Conservation (phyloP, 1,284 basidiomycete species). For the Papiliotrema fonsecae region DNA sequence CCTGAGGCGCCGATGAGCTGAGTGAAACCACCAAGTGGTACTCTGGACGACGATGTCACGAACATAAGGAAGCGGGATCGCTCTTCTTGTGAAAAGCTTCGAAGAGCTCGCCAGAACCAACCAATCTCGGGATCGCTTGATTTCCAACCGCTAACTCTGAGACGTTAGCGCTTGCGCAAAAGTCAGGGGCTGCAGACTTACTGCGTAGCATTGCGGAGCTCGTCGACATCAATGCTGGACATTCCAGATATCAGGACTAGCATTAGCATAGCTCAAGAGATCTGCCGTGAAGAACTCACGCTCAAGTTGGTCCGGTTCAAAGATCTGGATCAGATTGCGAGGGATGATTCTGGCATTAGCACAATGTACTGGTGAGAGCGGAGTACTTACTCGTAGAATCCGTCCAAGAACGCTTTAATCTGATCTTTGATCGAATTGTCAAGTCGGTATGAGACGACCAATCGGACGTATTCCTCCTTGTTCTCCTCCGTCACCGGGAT, state of each 20-base stretch:
- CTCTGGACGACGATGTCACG: slow-evolving; percentile 86
- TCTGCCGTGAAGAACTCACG: slow-evolving; percentile 42
- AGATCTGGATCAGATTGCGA: slow-evolving; percentile 54
- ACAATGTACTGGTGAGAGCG: not conserved
- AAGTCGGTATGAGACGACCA: slow-evolving; percentile 69
- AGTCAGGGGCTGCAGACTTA: slow-evolving; percentile 4
- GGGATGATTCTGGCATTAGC: slow-evolving; percentile 52
- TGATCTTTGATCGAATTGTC: slow-evolving; percentile 96
- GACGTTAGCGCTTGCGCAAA: not conserved
- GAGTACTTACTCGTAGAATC: slow-evolving; percentile 77
- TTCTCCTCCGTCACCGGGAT: slow-evolving; percentile 90
- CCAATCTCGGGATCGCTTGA: slow-evolving; percentile 82
- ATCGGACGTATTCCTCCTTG: slow-evolving; percentile 94
- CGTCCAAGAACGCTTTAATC: slow-evolving; percentile 81
- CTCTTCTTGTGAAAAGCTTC: slow-evolving; percentile 95
- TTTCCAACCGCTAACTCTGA: slow-evolving; percentile 48
- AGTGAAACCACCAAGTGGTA: slow-evolving; percentile 87
- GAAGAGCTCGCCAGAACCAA: slow-evolving; percentile 99
- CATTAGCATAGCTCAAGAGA: slow-evolving; percentile 14
- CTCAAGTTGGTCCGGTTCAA: slow-evolving; percentile 97
- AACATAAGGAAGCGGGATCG: slow-evolving; percentile 94
- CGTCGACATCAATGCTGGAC: slow-evolving; percentile 97
- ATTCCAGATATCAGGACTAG: slow-evolving; percentile 87
- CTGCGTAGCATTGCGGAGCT: slow-evolving; percentile 78
- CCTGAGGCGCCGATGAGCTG: slow-evolving; percentile 93